Conservation (phyloP, 108 stramenopile species). For the Cyclotella atomus region DNA sequence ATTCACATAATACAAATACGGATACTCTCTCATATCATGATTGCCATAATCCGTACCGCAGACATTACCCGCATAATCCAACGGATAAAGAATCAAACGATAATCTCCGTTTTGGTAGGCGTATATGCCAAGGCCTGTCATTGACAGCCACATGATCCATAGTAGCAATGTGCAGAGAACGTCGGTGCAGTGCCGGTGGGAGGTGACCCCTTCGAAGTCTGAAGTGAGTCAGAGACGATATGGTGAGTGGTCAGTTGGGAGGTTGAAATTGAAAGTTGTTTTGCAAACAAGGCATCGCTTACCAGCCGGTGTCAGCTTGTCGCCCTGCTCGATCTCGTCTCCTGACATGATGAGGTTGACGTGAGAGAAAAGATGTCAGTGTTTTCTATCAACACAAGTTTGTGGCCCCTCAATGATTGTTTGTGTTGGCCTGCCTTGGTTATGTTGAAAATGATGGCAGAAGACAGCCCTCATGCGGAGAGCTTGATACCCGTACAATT, state of each 20-base stretch:
- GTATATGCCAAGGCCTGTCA: slow-evolving; percentile 70
- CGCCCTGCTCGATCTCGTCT: slow-evolving; percentile 11
- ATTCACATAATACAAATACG: slow-evolving; percentile 74
- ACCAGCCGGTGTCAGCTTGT: slow-evolving; percentile 16
- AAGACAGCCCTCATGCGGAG: too few species aligned
- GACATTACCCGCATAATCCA: slow-evolving; percentile 81
- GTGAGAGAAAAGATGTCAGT: too few species aligned
- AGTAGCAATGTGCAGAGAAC: slow-evolving; percentile 57
- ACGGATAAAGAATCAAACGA: slow-evolving; percentile 65
- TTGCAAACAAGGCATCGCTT: too few species aligned
- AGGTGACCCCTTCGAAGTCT: slow-evolving; percentile 75
- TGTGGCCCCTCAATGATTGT: too few species aligned
- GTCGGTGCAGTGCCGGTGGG: slow-evolving; percentile 73
- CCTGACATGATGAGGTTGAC: neutral
- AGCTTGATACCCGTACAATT: too few species aligned
- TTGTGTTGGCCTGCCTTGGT: too few species aligned
- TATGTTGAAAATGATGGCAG: too few species aligned
- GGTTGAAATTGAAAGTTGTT: too few species aligned
- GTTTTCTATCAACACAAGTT: too few species aligned
- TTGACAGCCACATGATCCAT: slow-evolving; percentile 59
- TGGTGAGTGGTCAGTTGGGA: too few species aligned
- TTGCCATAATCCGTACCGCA: slow-evolving; percentile 68
- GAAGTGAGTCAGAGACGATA: slow-evolving; percentile 5
- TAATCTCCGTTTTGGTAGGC: slow-evolving; percentile 64
- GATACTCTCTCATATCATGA: slow-evolving; percentile 66